These are phyloP conservation scores for Mimosa bimucronata DNA, from an alignment of 306 rosid species.

Conservation along the genomic window DNA sequence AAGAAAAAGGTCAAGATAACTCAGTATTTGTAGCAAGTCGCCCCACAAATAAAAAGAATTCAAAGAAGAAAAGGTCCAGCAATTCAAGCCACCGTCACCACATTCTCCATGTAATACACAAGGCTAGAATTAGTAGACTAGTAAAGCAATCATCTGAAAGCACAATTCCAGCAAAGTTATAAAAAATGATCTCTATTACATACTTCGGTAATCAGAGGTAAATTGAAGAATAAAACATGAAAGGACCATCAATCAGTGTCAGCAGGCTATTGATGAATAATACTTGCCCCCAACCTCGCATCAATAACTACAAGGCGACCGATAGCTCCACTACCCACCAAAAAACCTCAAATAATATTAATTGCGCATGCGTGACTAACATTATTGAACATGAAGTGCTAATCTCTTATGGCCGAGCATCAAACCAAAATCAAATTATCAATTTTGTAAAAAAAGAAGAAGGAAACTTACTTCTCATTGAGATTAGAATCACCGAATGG, in stretches of 20 bases:
- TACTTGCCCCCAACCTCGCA: background rate
- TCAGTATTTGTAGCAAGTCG: slow-evolving; percentile 10
- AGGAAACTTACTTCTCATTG: slow-evolving; percentile 68
- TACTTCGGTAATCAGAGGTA: slow-evolving; percentile 4
- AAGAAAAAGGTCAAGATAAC: background rate
- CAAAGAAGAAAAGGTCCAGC: slow-evolving; percentile 6
- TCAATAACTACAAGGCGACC: background rate
- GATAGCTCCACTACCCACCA: background rate
- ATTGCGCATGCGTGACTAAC: background rate
- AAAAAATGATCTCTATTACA: background rate
- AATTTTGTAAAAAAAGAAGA: background rate
- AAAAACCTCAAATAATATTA: slow-evolving; percentile 1
- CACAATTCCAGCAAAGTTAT: background rate
- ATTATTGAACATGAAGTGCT: background rate
- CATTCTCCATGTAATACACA: slow-evolving; percentile 22
- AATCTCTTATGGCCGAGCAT: slow-evolving; percentile 6
- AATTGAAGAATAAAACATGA: slow-evolving; percentile 4
- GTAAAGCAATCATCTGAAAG: too few species aligned
- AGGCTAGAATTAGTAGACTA: too few species aligned
- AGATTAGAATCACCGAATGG: slow-evolving; percentile 97
- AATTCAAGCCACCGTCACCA: slow-evolving; percentile 18
- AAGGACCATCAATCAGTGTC: slow-evolving; percentile 8
- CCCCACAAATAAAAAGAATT: background rate
- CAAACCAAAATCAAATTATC: background rate
- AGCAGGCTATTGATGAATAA: background rate